These are phyloP conservation scores for Cladophialophora bantiana DNA, from an alignment of 2,329 filamentous ascomycete species.

Conservation along the genomic window DNA sequence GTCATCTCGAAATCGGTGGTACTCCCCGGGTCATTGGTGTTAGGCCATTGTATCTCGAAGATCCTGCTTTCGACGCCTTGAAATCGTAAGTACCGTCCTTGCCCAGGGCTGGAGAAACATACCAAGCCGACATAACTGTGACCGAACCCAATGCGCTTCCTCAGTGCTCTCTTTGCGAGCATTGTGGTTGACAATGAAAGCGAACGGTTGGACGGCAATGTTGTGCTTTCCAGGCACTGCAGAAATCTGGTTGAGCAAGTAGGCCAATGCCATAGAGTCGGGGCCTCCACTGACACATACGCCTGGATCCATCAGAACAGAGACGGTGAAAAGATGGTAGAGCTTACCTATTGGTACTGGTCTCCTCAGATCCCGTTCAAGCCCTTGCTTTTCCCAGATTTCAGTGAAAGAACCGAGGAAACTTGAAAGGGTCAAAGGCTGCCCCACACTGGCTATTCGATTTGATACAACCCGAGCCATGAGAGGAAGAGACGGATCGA, in stretches of 20 bases:
- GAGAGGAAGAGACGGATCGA: background rate
- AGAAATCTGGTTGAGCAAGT: constrained; percentile 65
- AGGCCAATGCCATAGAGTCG: constrained; percentile 96
- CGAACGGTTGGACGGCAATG: constrained; percentile 50
- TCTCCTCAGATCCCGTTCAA: background rate
- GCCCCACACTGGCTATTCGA: background rate
- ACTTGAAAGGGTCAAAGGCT: background rate
- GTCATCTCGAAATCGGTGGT: constrained; percentile 75
- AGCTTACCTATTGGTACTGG: constrained; percentile 24
- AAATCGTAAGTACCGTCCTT: constrained; percentile 42
- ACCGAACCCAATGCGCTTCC: constrained; percentile 61
- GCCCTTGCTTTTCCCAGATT: constrained; percentile 12
- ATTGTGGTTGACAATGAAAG: constrained; percentile 68
- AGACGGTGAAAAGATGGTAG: background rate
- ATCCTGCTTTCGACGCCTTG: constrained; percentile 42
- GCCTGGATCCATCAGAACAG: constrained; percentile 26
- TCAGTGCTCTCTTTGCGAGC: constrained; percentile 61
- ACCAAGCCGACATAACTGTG: constrained; percentile 56
- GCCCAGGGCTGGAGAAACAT: constrained; percentile 31
- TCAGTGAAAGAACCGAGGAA: constrained; percentile 4
- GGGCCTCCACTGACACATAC: constrained; percentile 90
- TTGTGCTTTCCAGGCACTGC: constrained; percentile 30
- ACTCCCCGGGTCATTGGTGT: constrained; percentile 47
- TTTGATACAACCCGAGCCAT: background rate
- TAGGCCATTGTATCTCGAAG: constrained; percentile 62